Percentiles rank a stretch among this genome's conserved stretches.
Evolutionary conservation across 2,329 filamentous ascomycete species (phyloP).

Genomic region (Dendryphion nanum): DNA sequence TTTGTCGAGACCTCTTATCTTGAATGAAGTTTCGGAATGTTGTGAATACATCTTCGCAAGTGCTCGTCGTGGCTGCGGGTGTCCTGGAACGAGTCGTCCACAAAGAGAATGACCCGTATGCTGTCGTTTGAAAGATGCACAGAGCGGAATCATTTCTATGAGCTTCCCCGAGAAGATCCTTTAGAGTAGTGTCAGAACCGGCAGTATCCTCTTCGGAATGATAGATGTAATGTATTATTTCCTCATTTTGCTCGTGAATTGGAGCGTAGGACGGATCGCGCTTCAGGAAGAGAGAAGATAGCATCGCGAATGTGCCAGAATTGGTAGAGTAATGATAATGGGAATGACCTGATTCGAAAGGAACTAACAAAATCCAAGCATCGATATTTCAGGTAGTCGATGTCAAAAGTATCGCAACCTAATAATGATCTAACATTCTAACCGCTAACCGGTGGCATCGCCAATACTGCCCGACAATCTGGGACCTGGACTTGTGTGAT

Average conservation of each 20-base stretch:
- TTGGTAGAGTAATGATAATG: no score
- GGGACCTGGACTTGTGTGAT: no score
- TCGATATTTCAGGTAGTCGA: no score
- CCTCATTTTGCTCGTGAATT: background rate
- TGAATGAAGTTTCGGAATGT: slow-evolving; percentile 3
- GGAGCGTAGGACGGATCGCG: background rate
- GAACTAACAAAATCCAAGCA: no score
- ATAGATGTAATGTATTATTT: background rate
- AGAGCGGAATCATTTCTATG: background rate
- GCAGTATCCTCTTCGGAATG: background rate
- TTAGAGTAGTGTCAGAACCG: background rate
- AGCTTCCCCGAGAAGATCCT: background rate
- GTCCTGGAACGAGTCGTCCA: background rate
- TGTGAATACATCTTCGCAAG: slow-evolving; percentile 2
- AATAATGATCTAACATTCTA: no score
- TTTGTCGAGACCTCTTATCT: background rate
- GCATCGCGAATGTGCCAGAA: no score
- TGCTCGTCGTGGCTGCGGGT: slow-evolving; percentile 5
- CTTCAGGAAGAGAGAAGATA: no score
- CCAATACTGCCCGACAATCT: no score
- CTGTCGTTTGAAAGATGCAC: background rate
- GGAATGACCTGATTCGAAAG: no score
- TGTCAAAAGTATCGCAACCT: no score
- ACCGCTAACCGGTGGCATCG: no score
- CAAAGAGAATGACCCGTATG: background rate